Base-by-base conservation (phyloP, 225 moss, liverwort and hornwort genomes). In the Climacium dendroides region DNA sequence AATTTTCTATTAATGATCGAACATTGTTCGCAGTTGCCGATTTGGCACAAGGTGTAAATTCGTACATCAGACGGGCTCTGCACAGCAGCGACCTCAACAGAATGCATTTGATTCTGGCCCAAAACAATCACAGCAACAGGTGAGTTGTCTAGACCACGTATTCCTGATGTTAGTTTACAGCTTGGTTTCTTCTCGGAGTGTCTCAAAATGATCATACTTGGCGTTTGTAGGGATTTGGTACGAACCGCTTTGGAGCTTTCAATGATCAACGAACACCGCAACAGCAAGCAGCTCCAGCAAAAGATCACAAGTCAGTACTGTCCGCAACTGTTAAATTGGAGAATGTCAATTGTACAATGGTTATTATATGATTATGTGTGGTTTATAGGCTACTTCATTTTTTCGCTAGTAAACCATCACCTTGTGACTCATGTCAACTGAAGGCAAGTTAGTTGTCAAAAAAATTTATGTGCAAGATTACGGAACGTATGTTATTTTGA, bases 41-140 rank as follows among this genome's bases (percentile, higher is more conserved):
- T 99, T 93, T 89, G 98, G 98, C 65, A 91, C 95, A 23, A 93
- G 96, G 69, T 99, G 98, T 83, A 99, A 96, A 78, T 99, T 94
- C 93, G 53, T 94, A 78, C 98, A 99, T 88, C 90, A 87, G 80
- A 84, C 90, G 16, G 90, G 90, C 65, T 73, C 85, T 79, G 85
- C 92, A 30, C 97, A 91, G 89, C 94, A 89, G 79, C 89, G 87
- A 90, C 74, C 90, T 75, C 92, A 90, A 74, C 91, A 88, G 45
- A 93, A 87, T 85, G 35, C 88, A 26, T 92, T 89, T 45, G 85
- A 88, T 71, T 87, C 89, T 80, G 92, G 87, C 29, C 81, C 86
- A 25, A 89, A 91, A 45, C 91, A 92, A 88, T 83, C 88, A 50
- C 94, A 91, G 45, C 95, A 96, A 59, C 95, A 93, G 87, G 94